These are phyloP conservation scores for Cystobasidium sp. DNA, from an alignment of 1,284 basidiomycete genomes.

Conservation along the genomic window DNA sequence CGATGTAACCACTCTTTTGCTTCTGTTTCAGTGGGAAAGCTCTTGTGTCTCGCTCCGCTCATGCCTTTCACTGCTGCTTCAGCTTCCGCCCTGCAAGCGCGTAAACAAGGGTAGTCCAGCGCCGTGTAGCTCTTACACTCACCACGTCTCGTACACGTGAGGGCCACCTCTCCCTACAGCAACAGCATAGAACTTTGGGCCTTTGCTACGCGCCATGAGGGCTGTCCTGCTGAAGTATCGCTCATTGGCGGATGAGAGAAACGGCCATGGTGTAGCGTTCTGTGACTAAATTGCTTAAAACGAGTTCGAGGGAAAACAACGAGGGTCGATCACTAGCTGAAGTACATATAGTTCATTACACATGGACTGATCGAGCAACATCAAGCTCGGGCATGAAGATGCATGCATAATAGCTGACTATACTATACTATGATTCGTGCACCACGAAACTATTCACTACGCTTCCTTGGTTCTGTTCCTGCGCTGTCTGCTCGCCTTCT, in stretches of 20 bases:
- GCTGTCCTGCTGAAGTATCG: not conserved
- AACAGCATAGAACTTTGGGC: constrained; percentile 32
- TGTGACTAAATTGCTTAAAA: no score
- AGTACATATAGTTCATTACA: no score
- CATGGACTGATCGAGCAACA: not conserved
- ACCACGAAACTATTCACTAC: not conserved
- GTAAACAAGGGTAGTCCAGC: constrained; percentile 9
- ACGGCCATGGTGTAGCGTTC: no score
- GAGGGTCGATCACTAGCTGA: no score
- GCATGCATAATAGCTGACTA: not conserved
- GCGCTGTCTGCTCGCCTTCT: not conserved
- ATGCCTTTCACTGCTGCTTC: constrained; percentile 18
- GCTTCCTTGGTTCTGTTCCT: not conserved
- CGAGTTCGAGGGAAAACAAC: no score
- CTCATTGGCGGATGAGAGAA: no score
- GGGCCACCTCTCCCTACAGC: constrained; percentile 27
- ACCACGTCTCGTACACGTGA: constrained; percentile 26
- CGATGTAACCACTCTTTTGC: constrained; percentile 19
- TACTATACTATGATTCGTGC: not conserved
- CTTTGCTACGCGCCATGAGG: constrained; percentile 5
- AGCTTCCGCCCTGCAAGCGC: constrained; percentile 17
- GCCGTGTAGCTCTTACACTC: not conserved
- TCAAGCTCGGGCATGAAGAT: not conserved
- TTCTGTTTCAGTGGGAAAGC: constrained; percentile 7
- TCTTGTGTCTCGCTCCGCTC: constrained; percentile 1